Evolutionary conservation across 2,329 filamentous ascomycete genomes (phyloP).

Genomic region (Emmonsia crescens): DNA sequence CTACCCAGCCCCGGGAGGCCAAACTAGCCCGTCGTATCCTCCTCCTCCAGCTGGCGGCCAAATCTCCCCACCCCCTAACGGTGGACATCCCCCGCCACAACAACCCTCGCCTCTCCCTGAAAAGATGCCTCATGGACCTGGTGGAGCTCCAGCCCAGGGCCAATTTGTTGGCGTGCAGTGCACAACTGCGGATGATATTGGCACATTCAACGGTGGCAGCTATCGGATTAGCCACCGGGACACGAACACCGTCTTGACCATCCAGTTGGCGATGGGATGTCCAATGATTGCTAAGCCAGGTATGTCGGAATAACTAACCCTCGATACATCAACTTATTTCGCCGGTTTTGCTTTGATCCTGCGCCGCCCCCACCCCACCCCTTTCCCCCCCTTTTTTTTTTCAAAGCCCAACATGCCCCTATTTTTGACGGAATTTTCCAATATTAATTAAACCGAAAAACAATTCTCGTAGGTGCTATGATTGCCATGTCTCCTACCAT

Average conservation of each 20-base stretch:
- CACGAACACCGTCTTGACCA: slow-evolving; percentile 75
- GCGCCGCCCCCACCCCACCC: too few species aligned
- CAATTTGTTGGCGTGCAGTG: slow-evolving; percentile 56
- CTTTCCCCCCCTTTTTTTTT: too few species aligned
- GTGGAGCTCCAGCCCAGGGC: slow-evolving; percentile 35
- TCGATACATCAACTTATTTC: not conserved
- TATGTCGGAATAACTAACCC: slow-evolving; percentile 20
- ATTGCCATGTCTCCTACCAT: slow-evolving; percentile 89
- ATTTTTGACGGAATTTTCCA: not conserved
- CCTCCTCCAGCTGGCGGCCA: slow-evolving; percentile 6
- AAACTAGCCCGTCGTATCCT: slow-evolving; percentile 3
- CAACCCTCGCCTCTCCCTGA: slow-evolving; percentile 12
- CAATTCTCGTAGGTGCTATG: slow-evolving; percentile 55
- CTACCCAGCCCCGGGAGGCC: slow-evolving; percentile 3
- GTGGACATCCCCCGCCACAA: slow-evolving; percentile 14
- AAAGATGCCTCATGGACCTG: slow-evolving; percentile 22
- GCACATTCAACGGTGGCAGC: slow-evolving; percentile 94
- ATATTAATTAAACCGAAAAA: not conserved
- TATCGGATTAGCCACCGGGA: slow-evolving; percentile 90
- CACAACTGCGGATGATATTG: slow-evolving; percentile 67
- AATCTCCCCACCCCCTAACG: slow-evolving; percentile 12
- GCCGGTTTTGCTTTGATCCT: not conserved
- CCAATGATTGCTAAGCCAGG: slow-evolving; percentile 71
- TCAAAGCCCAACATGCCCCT: not conserved
- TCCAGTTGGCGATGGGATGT: slow-evolving; percentile 82